Evolutionary conservation across 192 early-diverging fungal species (phyloP).

Genomic region (Spizellomyces punctatus): DNA sequence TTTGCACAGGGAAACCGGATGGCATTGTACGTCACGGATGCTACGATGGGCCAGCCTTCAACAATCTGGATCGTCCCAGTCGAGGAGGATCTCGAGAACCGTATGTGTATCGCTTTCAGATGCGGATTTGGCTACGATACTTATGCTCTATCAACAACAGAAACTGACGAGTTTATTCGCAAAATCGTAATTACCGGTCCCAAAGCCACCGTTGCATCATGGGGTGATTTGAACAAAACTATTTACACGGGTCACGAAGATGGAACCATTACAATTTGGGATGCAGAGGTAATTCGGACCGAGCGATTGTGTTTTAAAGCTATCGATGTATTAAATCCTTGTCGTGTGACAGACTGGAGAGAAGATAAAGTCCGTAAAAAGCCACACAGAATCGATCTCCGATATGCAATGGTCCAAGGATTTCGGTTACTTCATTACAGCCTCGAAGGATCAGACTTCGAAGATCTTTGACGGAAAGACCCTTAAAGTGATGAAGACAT

Average conservation of each 20-base stretch:
- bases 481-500: constrained; percentile 82
- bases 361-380: constrained; percentile 59
- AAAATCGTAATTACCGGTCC: constrained; percentile 72
- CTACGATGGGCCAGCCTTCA: constrained; percentile 88
- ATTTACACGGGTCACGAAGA: constrained; percentile 95
- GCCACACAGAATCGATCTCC: constrained; percentile 75
- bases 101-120: constrained; percentile 43
- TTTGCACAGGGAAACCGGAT: constrained; percentile 89
- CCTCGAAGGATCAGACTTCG: constrained; percentile 92
- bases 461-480: constrained; percentile 87
- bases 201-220: constrained; percentile 91
- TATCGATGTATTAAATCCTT: not conserved
- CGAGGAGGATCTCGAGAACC: constrained; percentile 62
- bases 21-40: constrained; percentile 93
- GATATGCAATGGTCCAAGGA: constrained; percentile 93
- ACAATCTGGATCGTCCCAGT: constrained; percentile 85
- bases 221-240: constrained; percentile 90
- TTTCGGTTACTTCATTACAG: constrained; percentile 91
- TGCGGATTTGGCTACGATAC: not conserved
- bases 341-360: constrained; percentile 60
- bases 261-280: constrained; percentile 86
- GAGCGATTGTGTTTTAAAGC: not conserved
- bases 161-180: constrained; percentile 77
- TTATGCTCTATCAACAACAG: not conserved
- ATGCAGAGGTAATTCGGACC: constrained; percentile 64